Conservation (phyloP, 2,329 filamentous ascomycete genomes). For the Penicillium griseofulvum region DNA sequence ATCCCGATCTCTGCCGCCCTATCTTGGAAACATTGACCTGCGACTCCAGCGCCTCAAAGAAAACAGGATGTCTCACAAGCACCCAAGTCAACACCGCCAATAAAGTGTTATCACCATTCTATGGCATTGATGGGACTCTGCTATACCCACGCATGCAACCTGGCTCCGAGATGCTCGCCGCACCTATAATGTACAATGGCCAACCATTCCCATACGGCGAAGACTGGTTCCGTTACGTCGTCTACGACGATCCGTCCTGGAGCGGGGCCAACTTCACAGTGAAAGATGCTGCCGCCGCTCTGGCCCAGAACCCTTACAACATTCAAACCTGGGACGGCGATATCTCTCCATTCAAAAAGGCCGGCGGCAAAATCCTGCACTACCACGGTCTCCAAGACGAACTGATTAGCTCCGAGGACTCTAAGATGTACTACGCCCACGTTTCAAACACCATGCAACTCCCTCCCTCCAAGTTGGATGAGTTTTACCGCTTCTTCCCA, state of each 20-base stretch:
- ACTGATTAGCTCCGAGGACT: constrained; percentile 53
- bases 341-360: constrained; percentile 46
- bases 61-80: constrained; percentile 30
- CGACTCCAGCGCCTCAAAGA: constrained; percentile 13
- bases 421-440: constrained; percentile 52
- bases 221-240: constrained; percentile 48
- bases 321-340: constrained; percentile 51
- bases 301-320: constrained; percentile 47
- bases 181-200: constrained; percentile 37
- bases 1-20: constrained; percentile 36
- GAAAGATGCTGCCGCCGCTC: constrained; percentile 37
- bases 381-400: constrained; percentile 48
- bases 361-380: constrained; percentile 43
- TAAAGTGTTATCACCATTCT: constrained; percentile 33
- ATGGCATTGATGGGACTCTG: constrained; percentile 31
- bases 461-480: constrained; percentile 33
- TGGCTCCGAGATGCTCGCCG: constrained; percentile 28
- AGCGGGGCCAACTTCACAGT: constrained; percentile 38
- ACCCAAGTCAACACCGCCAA: constrained; percentile 31
- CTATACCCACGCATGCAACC: constrained; percentile 39
- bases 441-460: constrained; percentile 41
- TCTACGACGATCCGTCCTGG: constrained; percentile 44
- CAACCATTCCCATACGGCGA: constrained; percentile 37
- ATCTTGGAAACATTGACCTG: constrained; percentile 35
- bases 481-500: constrained; percentile 50